Conservation (phyloP, 805 yeast species). For the Cyberlindnera mississippiensis region DNA sequence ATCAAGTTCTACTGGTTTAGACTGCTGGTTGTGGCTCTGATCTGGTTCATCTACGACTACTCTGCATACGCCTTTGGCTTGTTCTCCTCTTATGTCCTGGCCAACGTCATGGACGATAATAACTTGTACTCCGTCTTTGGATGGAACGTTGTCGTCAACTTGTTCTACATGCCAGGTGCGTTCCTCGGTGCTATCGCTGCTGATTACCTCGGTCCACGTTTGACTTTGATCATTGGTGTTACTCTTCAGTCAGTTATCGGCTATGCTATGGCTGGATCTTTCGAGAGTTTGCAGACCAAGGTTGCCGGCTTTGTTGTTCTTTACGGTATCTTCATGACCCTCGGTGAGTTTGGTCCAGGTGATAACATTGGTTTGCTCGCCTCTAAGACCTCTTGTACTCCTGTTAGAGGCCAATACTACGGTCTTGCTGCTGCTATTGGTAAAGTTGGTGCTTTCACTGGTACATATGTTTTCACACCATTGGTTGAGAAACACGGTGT, state of each 20-base stretch:
- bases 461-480: conserved; percentile 84
- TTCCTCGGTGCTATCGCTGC: conserved; percentile 78
- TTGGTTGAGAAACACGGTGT: conserved; percentile 65
- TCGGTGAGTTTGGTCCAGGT: conserved; percentile 95
- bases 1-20: conserved; percentile 85
- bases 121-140: conserved; percentile 76
- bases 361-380: conserved; percentile 87
- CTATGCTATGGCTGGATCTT: conserved; percentile 74
- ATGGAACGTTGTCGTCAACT: conserved; percentile 86
- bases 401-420: conserved; percentile 87
- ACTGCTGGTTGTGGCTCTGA: conserved; percentile 59
- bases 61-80: conserved; percentile 84
- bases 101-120: conserved; percentile 50
- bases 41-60: conserved; percentile 93
- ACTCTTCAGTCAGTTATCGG: conserved; percentile 74
- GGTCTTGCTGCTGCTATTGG: conserved; percentile 91
- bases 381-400: conserved; percentile 79
- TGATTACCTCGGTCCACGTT: conserved; percentile 91
- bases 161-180: conserved; percentile 89
- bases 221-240: conserved; percentile 69
- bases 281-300: conserved; percentile 49
- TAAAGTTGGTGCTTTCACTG: conserved; percentile 89
- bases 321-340: conserved; percentile 80
- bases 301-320: conserved; percentile 80
- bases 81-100: conserved; percentile 70